Evolutionary conservation across 331 rosid genomes (phyloP), one percentile per base, ranked within the genome.

Genomic region (Telfairia occidentalis): DNA sequence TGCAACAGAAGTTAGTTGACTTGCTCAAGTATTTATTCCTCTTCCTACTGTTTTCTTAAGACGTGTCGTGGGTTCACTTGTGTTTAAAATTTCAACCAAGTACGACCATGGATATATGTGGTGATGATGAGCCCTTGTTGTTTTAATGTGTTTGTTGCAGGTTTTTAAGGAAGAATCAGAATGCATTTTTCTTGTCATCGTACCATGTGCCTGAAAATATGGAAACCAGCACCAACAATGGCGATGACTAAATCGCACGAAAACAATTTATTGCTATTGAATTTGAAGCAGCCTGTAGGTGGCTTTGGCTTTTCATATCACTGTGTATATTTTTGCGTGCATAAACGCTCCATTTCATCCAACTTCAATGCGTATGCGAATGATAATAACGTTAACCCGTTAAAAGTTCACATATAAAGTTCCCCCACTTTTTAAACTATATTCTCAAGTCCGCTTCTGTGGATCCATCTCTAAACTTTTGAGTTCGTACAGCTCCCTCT

Each of bases 21-120:
- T 86, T 94, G 67, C 98, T 94, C 87, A 88, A 85, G 96, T 91
- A 81, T 78, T 38, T 4, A 69, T 19, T 67, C 79, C 76, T 60
- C 63, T 8, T 30, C n/a, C 9, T 43, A 16, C 42, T 30, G 7
- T 43, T 50, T 18, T 58, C 13, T 55, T 11, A 35, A 42, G 50
- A 42, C 50, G 40, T 66, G 42, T 12, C 37, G 53, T 35, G 42
- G 69, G 29, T 57, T 34, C 19, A 13, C 34, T 32, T 32, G 35
- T 63, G 48, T 34, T 63, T 40, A 30, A 60, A 60, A 6, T 30
- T 30, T 60, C 24, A 60, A 60, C 43, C 11, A 52, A 7, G 19
- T 8, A 7, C 13, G 28, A 52, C 58, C 29, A 26, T 52, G 29
- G 2, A 32, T 2, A 32, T 32, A 32, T 32, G 5, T 32, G 5